Base-by-base conservation (phyloP, 208 protist genomes). In the Ichthyophonus hoferi region DNA sequence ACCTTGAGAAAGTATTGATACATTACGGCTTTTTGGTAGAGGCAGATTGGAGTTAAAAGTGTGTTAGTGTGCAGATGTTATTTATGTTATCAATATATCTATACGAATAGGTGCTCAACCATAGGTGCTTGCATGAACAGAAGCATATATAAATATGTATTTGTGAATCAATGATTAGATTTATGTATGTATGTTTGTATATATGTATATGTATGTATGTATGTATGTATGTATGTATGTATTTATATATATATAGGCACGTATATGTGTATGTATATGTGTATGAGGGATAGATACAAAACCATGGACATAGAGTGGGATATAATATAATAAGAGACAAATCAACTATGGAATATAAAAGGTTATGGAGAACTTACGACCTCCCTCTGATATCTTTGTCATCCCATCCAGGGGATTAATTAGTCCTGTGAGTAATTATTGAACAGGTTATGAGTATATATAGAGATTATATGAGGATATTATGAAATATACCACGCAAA, bases 1-100 rank as follows among this genome's bases (percentile, higher is more conserved):
- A 96, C 79, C 89, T 96, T 95, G 24, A 95, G 42, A 86, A 95
- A 96, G 86, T 95, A 94, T 85, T 95, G 93, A 85, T 90, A 94
- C 90, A 94, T 94, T n/a, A 42, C 79, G 42, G 87, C 7, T 17
- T 14, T 2, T 7, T 33, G 7, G 79, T 31, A 41, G 34, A 24
- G 37, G 3, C 31, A 31, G 35, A 31, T n/a, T 14, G 33, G n/a
- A 1, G 39, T 76, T 79, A 24, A 40, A 34, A 40, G 33, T 35
- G n/a, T 76, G 40, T 88, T 39, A 88, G 34, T n/a, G 39, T 67
- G 67, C n/a, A 89, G 1, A 37, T 3, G 12, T 87, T n/a, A n/a
- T n/a, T n/a, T n/a, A n/a, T n/a, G n/a, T n/a, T n/a, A n/a, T n/a
- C n/a, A n/a, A n/a, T n/a, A n/a, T n/a, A n/a, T n/a, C n/a, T n/a